These are phyloP conservation scores for Acacia confusa DNA, from an alignment of 306 rosid species.

Conservation along the genomic window DNA sequence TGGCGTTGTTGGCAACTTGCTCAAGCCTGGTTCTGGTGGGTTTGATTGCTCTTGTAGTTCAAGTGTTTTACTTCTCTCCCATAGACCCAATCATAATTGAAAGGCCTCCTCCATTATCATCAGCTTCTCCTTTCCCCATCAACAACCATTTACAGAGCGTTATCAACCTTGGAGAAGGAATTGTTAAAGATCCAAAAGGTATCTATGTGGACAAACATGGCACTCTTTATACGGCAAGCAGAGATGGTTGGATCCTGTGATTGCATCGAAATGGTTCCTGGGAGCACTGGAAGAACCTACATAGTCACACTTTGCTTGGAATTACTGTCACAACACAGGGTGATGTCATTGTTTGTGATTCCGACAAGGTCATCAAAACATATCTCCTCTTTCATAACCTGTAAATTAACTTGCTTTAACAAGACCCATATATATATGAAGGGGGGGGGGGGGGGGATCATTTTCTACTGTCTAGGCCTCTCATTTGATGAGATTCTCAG, in stretches of 20 bases:
- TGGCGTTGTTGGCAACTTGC: neutral
- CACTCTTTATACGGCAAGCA: neutral
- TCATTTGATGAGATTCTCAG: neutral
- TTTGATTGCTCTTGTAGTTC: slow-evolving; percentile 35
- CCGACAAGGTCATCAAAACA: slow-evolving; percentile 32
- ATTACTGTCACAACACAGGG: slow-evolving; percentile 35
- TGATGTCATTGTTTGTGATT: slow-evolving; percentile 45
- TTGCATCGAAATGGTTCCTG: neutral
- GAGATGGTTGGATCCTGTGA: slow-evolving; percentile 1
- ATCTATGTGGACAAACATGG: neutral
- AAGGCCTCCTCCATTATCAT: slow-evolving; percentile 33
- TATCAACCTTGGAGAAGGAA: slow-evolving; percentile 6
- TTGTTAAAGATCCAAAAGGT: neutral
- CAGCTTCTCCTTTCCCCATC: slow-evolving; percentile 24
- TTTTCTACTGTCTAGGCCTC: neutral
- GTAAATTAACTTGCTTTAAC: neutral
- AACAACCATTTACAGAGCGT: slow-evolving; percentile 39
- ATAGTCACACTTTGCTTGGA: slow-evolving; percentile 26
- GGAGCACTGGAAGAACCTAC: slow-evolving; percentile 7
- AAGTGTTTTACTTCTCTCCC: slow-evolving; percentile 46
- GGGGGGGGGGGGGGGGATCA: neutral
- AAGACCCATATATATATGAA: neutral
- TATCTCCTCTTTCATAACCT: neutral
- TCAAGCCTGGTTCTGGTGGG: slow-evolving; percentile 35
- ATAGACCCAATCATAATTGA: slow-evolving; percentile 40